Conservation (phyloP, 257 asterid genomes). For the Gentiana macrophylla region DNA sequence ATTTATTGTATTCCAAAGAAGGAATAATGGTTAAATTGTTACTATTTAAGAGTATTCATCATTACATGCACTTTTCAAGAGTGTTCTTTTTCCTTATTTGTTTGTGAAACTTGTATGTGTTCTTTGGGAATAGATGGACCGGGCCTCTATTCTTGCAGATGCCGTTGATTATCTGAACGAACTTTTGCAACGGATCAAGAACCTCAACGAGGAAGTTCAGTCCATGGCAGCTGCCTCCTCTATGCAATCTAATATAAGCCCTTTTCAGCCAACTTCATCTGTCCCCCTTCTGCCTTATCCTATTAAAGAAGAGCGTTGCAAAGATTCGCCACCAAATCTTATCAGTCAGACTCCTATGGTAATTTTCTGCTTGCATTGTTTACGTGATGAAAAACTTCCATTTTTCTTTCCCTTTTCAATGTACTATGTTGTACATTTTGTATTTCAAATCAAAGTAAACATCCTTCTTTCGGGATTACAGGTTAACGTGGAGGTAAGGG, state of each 20-base stretch:
- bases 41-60: too few relatives aligned
- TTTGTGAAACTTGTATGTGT: neutral
- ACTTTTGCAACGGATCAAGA: conserved; percentile 17
- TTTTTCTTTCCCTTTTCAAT: neutral
- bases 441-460: neutral
- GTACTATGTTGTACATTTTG: neutral
- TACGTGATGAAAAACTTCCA: neutral
- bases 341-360: conserved; percentile 16
- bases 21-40: too few relatives aligned
- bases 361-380: neutral
- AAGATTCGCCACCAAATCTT: conserved; percentile 7
- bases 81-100: neutral
- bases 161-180: conserved; percentile 19
- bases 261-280: conserved; percentile 7
- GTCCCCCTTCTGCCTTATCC: conserved; percentile 3
- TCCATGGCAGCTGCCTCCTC: conserved; percentile 3
- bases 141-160: conserved; percentile 24
- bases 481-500: conserved; percentile 27
- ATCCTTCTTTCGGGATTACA: neutral
- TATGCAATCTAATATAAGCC: conserved; percentile 1
- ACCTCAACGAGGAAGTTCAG: conserved; percentile 16
- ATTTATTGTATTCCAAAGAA: too few relatives aligned
- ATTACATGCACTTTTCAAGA: too few relatives aligned
- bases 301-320: conserved; percentile 12
- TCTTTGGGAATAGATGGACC: conserved; percentile 13